Percentiles rank a stretch among this genome's conserved stretches.
phyloP scores from a whole-genome alignment of 148 eudicot species.

The Agrostemma githago region DNA sequence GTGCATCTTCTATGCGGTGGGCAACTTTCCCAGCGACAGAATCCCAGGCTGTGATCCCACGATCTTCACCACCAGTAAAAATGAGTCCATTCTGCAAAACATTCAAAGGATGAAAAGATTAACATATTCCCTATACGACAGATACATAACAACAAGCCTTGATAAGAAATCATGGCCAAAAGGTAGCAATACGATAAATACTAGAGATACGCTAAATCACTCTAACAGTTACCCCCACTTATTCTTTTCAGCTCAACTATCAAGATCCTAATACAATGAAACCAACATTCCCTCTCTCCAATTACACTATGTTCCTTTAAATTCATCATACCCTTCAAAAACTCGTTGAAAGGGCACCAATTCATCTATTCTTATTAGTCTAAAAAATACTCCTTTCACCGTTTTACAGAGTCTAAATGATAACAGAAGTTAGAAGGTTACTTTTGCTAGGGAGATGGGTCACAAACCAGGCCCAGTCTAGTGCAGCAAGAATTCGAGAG shows the following conservation, averaged over 20 bases:
- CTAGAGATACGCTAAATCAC: background rate
- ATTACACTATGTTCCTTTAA: background rate
- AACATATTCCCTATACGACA: background rate
- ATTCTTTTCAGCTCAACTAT: no score
- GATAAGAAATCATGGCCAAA: background rate
- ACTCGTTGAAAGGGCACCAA: background rate
- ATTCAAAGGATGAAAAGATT: background rate
- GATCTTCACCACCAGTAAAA: constrained; percentile 86
- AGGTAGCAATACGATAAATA: background rate
- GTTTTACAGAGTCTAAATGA: background rate
- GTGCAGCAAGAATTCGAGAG: background rate
- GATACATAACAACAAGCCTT: background rate
- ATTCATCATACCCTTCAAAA: background rate
- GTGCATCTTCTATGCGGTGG: constrained; percentile 71
- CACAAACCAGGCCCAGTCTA: background rate
- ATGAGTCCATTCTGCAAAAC: constrained; percentile 63
- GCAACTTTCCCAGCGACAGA: constrained; percentile 67
- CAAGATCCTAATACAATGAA: background rate
- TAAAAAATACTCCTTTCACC: background rate
- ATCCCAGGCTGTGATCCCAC: constrained; percentile 80
- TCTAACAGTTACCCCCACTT: no score
- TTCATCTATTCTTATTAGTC: background rate
- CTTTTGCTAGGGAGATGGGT: background rate
- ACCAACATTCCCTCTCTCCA: background rate
- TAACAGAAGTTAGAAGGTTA: background rate